Evolutionary conservation across 192 early-diverging fungal species (phyloP).

Genomic region (Lobosporangium transversale): DNA sequence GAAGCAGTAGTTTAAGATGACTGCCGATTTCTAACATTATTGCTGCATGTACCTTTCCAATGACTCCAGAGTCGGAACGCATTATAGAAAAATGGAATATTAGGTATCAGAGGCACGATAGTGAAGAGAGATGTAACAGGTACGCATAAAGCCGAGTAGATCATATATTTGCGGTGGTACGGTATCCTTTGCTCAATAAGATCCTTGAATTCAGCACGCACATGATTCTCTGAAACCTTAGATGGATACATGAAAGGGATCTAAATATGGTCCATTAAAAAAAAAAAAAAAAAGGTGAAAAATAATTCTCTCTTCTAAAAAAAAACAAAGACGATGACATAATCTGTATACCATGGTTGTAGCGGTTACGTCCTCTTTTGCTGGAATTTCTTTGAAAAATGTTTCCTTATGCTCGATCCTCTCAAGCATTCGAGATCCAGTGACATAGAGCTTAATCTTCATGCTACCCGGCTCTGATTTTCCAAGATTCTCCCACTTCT

Average conservation of each 20-base stretch:
- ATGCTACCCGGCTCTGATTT: constrained; percentile 54
- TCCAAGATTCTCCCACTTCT: constrained; percentile 65
- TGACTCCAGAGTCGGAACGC: constrained; percentile 83
- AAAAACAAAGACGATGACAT: not conserved
- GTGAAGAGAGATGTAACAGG: constrained; percentile 76
- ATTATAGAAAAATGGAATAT: constrained; percentile 83
- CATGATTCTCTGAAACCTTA: constrained; percentile 52
- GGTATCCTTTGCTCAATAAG: constrained; percentile 63
- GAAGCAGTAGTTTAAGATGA: no score
- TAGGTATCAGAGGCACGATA: constrained; percentile 77
- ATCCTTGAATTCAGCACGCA: constrained; percentile 55
- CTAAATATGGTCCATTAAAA: constrained; percentile 16
- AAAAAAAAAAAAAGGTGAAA: not conserved
- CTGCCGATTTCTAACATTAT: no score
- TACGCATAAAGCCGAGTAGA: constrained; percentile 70
- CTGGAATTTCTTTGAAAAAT: constrained; percentile 78
- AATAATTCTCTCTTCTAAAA: not conserved
- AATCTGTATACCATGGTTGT: constrained; percentile 17
- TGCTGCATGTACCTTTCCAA: constrained; percentile 69
- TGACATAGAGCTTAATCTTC: constrained; percentile 67
- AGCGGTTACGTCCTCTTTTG: constrained; percentile 55
- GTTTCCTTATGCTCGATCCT: constrained; percentile 77
- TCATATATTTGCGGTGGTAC: constrained; percentile 79
- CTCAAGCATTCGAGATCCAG: constrained; percentile 74
- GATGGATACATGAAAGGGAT: constrained; percentile 62